Conservation (phyloP, 371 early-diverging fungal genomes). For the Syncephalis fuscata region DNA sequence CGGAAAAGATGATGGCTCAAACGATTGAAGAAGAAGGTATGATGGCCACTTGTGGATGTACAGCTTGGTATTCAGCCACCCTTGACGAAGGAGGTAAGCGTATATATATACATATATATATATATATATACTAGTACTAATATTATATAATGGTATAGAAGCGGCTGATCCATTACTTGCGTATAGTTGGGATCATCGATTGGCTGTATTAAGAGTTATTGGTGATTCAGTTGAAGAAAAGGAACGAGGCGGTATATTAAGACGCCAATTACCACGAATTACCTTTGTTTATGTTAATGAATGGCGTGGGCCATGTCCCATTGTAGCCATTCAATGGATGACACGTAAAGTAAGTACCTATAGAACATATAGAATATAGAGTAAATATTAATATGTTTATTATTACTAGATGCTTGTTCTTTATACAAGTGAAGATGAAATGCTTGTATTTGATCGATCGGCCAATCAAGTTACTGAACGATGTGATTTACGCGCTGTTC, state of each 20-base stretch:
- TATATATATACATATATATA: no score
- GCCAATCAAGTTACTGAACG: no score
- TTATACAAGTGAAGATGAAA: background rate
- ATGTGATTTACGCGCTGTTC: no score
- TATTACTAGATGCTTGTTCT: background rate
- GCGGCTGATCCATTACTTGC: constrained; percentile 41
- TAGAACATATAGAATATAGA: background rate
- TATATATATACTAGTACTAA: constrained; percentile 1
- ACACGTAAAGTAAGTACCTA: constrained; percentile 33
- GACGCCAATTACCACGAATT: no score
- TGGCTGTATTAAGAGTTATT: constrained; percentile 30
- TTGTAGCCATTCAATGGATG: constrained; percentile 64
- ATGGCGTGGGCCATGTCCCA: constrained; percentile 36
- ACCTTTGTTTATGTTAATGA: constrained; percentile 21
- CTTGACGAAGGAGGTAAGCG: constrained; percentile 9
- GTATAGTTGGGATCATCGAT: constrained; percentile 42
- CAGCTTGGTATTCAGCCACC: constrained; percentile 42
- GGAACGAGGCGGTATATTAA: constrained; percentile 20
- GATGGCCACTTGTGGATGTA: constrained; percentile 17
- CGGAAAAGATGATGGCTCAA: constrained; percentile 17
- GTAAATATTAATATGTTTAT: background rate
- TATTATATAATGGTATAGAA: background rate
- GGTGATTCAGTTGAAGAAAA: constrained; percentile 1
- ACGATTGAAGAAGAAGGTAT: constrained; percentile 6
- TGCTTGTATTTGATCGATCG: background rate